phyloP scores from a whole-genome alignment of 2,329 filamentous ascomycete genomes.

The Phialophora verrucosa region DNA sequence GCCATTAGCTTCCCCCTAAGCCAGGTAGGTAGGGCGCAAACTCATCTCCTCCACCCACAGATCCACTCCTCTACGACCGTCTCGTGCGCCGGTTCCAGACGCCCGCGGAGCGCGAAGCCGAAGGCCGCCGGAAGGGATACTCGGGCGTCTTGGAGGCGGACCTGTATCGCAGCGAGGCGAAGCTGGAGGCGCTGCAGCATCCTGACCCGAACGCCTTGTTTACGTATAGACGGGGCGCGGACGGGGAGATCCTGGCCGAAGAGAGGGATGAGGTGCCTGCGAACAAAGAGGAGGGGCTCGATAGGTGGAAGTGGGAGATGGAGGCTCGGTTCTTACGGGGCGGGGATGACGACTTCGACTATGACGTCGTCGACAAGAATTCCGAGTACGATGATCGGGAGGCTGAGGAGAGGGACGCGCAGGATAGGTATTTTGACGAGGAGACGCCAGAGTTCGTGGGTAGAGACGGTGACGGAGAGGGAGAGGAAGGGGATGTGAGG shows the following conservation, averaged over 20 bases:
- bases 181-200: slow-evolving; percentile 67
- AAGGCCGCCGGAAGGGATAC: slow-evolving; percentile 76
- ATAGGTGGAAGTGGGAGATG: slow-evolving; percentile 75
- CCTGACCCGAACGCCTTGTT: slow-evolving; percentile 58
- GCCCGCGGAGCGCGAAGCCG: slow-evolving; percentile 46
- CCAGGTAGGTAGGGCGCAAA: slow-evolving; percentile 10
- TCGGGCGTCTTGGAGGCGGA: slow-evolving; percentile 79
- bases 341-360: slow-evolving; percentile 79
- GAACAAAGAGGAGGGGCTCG: slow-evolving; percentile 69
- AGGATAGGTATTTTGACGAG: slow-evolving; percentile 80
- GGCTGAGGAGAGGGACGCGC: slow-evolving; percentile 64
- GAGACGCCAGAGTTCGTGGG: slow-evolving; percentile 72
- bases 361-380: slow-evolving; percentile 70
- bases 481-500: background rate
- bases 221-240: slow-evolving; percentile 57
- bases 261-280: slow-evolving; percentile 63
- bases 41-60: slow-evolving; percentile 46
- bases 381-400: slow-evolving; percentile 72
- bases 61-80: slow-evolving; percentile 81
- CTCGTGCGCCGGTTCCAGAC: slow-evolving; percentile 66
- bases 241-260: slow-evolving; percentile 63
- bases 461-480: slow-evolving; percentile 35
- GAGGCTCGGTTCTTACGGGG: slow-evolving; percentile 75
- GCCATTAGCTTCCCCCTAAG: slow-evolving; percentile 41
- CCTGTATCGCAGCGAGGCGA: slow-evolving; percentile 75